phyloP scores from a whole-genome alignment of 1,284 basidiomycete species.

The Ceratobasidium sp. region DNA sequence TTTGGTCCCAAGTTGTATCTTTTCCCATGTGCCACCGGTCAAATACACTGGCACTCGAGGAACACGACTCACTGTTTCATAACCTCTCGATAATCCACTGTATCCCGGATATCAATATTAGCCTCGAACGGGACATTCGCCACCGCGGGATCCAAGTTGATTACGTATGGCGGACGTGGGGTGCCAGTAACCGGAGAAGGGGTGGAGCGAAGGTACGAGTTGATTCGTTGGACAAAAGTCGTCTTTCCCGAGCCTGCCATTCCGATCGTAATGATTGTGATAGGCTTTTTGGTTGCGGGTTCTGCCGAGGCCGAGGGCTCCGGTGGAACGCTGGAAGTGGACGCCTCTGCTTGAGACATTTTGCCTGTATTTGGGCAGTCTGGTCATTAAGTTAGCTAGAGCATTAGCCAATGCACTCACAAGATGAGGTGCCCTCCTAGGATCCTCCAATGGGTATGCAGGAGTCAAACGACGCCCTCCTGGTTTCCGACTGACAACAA shows the following conservation, averaged over 20 bases:
- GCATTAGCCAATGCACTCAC: not conserved
- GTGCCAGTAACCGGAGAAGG: slow-evolving; percentile 53
- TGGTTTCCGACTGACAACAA: no score
- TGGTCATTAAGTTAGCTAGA: not conserved
- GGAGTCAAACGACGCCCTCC: no score
- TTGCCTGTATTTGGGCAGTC: not conserved
- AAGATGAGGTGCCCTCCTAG: not conserved
- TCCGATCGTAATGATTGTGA: slow-evolving; percentile 87
- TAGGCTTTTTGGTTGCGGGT: slow-evolving; percentile 56
- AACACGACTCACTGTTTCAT: slow-evolving; percentile 92
- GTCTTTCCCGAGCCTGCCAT: slow-evolving; percentile 98
- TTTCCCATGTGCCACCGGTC: slow-evolving; percentile 42
- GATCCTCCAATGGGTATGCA: not conserved
- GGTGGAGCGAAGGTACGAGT: slow-evolving; percentile 78
- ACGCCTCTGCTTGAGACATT: slow-evolving; percentile 22
- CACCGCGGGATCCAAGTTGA: slow-evolving; percentile 98
- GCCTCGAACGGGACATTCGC: slow-evolving; percentile 88
- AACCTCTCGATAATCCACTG: slow-evolving; percentile 95
- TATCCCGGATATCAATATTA: slow-evolving; percentile 98
- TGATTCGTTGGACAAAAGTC: slow-evolving; percentile 93
- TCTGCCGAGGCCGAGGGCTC: slow-evolving; percentile 1
- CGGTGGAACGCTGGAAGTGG: slow-evolving; percentile 13
- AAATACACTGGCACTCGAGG: slow-evolving; percentile 42
- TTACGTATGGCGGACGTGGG: slow-evolving; percentile 85
- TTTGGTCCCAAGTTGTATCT: slow-evolving; percentile 99